These are phyloP conservation scores for Wickerhamomyces rabaulensis DNA, from an alignment of 805 yeast species.

Conservation along the genomic window DNA sequence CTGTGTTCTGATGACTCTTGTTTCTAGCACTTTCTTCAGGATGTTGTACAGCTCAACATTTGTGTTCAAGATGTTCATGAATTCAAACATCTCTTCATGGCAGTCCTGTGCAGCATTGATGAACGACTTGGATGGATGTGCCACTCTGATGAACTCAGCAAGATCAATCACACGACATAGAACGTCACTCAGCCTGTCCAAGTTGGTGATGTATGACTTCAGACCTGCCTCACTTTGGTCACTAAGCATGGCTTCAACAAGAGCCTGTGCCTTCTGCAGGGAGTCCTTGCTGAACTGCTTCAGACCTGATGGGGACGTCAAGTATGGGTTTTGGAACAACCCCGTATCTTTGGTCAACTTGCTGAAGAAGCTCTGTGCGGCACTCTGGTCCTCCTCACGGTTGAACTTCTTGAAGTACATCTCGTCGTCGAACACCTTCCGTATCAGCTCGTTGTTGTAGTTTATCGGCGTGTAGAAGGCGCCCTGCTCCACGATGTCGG, in stretches of 20 bases:
- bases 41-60: constrained; percentile 63
- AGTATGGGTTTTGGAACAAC: constrained; percentile 66
- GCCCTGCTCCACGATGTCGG: neutral
- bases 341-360: constrained; percentile 41
- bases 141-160: constrained; percentile 85
- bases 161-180: constrained; percentile 90
- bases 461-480: constrained; percentile 8
- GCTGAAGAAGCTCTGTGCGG: constrained; percentile 6
- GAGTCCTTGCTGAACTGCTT: constrained; percentile 61
- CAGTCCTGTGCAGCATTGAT: constrained; percentile 79
- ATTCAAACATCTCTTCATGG: constrained; percentile 85
- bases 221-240: constrained; percentile 41
- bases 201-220: constrained; percentile 47
- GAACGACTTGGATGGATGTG: constrained; percentile 73
- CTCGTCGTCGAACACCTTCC: constrained; percentile 57
- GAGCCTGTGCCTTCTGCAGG: constrained; percentile 53
- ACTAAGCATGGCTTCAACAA: constrained; percentile 52
- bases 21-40: constrained; percentile 49
- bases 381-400: constrained; percentile 13
- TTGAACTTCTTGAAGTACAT: constrained; percentile 51
- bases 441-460: constrained; percentile 27
- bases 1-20: constrained; percentile 21
- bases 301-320: constrained; percentile 68
- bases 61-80: constrained; percentile 89
- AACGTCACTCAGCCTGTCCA: constrained; percentile 84